phyloP scores from a whole-genome alignment of 139 green algal genomes.

The Volvox reticuliferus region DNA sequence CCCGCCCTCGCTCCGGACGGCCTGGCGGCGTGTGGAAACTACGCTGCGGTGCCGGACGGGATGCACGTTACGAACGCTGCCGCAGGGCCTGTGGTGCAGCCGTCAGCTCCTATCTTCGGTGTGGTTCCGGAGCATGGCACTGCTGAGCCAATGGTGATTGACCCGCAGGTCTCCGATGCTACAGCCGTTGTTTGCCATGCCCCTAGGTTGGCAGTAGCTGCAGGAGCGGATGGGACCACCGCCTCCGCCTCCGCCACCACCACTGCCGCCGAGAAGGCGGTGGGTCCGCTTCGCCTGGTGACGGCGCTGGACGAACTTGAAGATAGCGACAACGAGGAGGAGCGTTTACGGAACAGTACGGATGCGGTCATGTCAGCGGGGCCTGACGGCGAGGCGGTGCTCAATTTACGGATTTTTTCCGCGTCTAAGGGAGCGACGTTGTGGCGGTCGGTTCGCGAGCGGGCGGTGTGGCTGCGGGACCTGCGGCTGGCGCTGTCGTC shows the following conservation, averaged over 20 bases:
- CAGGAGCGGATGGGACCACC: neutral
- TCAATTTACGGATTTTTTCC: neutral
- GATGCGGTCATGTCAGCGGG: neutral
- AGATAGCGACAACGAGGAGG: constrained; percentile 59
- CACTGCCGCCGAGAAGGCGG: neutral
- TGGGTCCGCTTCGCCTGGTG: constrained; percentile 47
- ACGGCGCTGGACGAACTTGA: constrained; percentile 62
- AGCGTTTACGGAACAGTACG: neutral
- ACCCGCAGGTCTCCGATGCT: no score
- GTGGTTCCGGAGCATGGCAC: no score
- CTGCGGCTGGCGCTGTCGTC: constrained; percentile 28
- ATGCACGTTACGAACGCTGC: neutral
- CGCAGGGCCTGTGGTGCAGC: neutral
- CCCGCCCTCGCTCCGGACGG: no score
- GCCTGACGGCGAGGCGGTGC: neutral
- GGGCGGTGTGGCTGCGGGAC: constrained; percentile 61
- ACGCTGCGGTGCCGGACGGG: neutral
- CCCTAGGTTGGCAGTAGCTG: no score
- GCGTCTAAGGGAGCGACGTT: constrained; percentile 48
- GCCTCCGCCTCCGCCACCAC: neutral
- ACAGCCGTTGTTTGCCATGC: no score
- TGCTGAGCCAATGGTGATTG: no score
- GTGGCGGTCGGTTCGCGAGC: constrained; percentile 57
- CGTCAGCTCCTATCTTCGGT: neutral
- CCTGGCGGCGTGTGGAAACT: neutral